Conservation (phyloP, 805 yeast genomes). For the Candida cerambycidarum region DNA sequence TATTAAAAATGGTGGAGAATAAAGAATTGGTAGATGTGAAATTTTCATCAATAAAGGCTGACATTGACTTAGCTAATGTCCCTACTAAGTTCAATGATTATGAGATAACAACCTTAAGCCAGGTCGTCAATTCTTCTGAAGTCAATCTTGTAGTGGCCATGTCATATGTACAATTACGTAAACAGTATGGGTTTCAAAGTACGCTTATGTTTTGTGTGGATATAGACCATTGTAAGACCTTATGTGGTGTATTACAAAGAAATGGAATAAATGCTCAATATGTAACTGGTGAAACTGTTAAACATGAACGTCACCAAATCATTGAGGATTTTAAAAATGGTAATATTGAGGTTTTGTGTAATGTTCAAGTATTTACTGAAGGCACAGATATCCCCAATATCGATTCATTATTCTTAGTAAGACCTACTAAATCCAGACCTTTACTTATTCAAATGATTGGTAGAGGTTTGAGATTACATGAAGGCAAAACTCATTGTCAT, state of each 20-base stretch:
- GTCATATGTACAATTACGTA: conserved; percentile 40
- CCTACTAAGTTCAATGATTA: conserved; percentile 50
- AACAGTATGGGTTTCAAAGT: conserved; percentile 47
- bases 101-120: conserved; percentile 48
- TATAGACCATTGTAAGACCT: conserved; percentile 58
- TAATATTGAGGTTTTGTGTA: conserved; percentile 68
- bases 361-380: conserved; percentile 89
- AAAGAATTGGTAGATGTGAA: conserved; percentile 70
- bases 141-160: conserved; percentile 60
- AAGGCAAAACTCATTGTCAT: conserved; percentile 65
- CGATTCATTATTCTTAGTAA: conserved; percentile 72
- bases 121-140: conserved; percentile 52
- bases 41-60: conserved; percentile 57
- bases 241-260: conserved; percentile 52
- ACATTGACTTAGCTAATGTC: conserved; percentile 43
- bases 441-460: conserved; percentile 87
- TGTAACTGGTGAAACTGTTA: conserved; percentile 66
- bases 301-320: conserved; percentile 49
- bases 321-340: conserved; percentile 63
- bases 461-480: conserved; percentile 71
- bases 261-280: conserved; percentile 68
- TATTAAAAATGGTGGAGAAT: conserved; percentile 63
- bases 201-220: conserved; percentile 79
- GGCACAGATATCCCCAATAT: conserved; percentile 93
- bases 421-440: conserved; percentile 78